Percentiles rank a stretch among this genome's conserved stretches.
phyloP scores from a whole-genome alignment of 78 protist species.

The Planoprotostelium fungivorum region DNA sequence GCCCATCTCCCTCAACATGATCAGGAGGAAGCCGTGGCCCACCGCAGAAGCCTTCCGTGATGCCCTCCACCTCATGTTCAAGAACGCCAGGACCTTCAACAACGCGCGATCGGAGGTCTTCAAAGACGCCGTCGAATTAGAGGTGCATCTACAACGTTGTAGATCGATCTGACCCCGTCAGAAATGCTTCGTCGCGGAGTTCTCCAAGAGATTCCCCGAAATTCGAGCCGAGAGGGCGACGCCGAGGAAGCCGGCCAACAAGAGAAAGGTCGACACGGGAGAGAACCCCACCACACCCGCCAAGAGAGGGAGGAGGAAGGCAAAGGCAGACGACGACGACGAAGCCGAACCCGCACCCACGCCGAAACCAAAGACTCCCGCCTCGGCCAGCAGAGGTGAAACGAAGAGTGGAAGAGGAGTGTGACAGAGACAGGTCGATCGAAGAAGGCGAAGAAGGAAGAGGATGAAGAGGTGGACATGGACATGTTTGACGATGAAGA shows the following conservation, averaged over 20 bases:
- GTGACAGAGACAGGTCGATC: not conserved
- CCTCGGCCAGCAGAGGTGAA: too few species aligned
- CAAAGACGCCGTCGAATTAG: conserved; percentile 54
- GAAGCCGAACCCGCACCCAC: not conserved
- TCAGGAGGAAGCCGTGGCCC: conserved; percentile 19
- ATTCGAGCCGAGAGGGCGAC: not conserved
- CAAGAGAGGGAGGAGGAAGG: too few species aligned
- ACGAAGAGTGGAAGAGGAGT: too few species aligned
- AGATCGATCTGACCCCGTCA: not conserved
- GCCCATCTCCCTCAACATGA: conserved; percentile 53
- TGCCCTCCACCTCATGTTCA: conserved; percentile 35
- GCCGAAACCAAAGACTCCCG: too few species aligned
- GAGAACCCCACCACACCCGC: too few species aligned
- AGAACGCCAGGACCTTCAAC: conserved; percentile 50
- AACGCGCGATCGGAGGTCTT: conserved; percentile 34
- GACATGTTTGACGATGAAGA: not conserved
- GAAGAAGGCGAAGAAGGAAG: not conserved
- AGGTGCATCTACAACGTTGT: not conserved
- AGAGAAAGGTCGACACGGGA: not conserved
- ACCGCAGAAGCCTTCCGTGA: conserved; percentile 28
- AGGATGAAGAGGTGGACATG: not conserved
- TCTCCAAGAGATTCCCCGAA: not conserved
- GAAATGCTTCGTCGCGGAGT: not conserved
- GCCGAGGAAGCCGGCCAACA: not conserved
- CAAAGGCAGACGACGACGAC: not conserved